Base-by-base conservation (phyloP, 1,284 basidiomycete genomes). In the Moniliella sp. region DNA sequence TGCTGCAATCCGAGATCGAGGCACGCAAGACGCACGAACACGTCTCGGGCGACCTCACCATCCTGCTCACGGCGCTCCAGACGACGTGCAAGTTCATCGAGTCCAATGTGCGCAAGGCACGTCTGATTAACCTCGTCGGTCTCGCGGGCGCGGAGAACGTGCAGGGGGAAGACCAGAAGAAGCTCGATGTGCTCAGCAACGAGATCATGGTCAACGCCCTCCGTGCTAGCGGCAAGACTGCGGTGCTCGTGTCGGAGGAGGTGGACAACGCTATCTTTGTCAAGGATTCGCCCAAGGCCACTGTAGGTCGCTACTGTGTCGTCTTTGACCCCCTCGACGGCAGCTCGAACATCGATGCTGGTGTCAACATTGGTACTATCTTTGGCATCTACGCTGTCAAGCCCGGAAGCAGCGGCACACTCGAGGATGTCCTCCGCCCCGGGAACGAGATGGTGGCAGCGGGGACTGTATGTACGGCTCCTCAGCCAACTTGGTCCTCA, bases 361-460 rank as follows among this genome's bases (percentile, higher is more conserved):
- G 88, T 74, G 91, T 99, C 44, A 99, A 99, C 66, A 91, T 97
- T 57, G 91, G 91, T 27, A 97, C 91, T 37, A 97, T 97, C 67
- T 99, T 99, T 62, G 91, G 91, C 37, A 78, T 99, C 52, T 99
- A 97, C 68, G 73, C 75, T 55, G 67, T 91, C 30, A 38, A 41
- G 32, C 50, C 84, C 16, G 83, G 70, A 34, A 82, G 80, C 23
- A 66, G 67, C 42, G 84, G 83, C 15, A 69, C 72, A 14, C 57
- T 94, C 39, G 66, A 71, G 41, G 86, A 97, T 61, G 91, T 94
- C 14, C 69, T 99, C 37, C 72, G 81, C 46, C 84, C 91, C 10
- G 91, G 91, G 25, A 77, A 69, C 57, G 78, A 93, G 61, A 94
- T 97, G 86, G 88, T 94, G 31, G 88, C 86, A 31, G 88, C 88